Conservation (phyloP, 352 stramenopile species). For the Albugo laibachii region DNA sequence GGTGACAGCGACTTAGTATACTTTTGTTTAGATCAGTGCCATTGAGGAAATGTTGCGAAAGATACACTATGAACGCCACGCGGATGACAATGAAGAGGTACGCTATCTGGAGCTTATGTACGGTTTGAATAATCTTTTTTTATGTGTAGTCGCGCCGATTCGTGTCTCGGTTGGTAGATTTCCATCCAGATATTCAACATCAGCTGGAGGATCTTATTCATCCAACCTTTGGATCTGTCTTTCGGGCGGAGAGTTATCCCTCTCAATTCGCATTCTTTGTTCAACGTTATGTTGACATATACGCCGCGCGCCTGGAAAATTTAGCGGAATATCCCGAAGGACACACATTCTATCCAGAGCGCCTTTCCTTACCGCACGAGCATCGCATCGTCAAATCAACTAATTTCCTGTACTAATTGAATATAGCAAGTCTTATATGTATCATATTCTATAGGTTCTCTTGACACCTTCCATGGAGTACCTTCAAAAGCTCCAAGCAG, state of each 20-base stretch:
- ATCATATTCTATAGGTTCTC: too few species aligned
- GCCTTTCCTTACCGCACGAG: conserved; percentile 37
- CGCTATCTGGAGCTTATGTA: conserved; percentile 4
- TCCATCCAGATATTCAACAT: conserved; percentile 35
- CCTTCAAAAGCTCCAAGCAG: conserved; percentile 16
- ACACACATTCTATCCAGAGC: conserved; percentile 74
- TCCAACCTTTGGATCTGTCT: conserved; percentile 75
- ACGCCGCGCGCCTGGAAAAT: conserved; percentile 70
- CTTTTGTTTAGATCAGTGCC: conserved; percentile 18
- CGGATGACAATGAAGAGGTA: conserved; percentile 17
- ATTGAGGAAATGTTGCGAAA: conserved; percentile 44
- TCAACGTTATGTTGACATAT: conserved; percentile 77
- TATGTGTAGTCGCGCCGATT: conserved; percentile 33
- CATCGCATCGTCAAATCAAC: conserved; percentile 3
- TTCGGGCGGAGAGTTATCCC: conserved; percentile 60
- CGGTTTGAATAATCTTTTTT: conserved; percentile 12
- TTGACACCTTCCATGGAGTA: not conserved
- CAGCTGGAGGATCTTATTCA: conserved; percentile 71
- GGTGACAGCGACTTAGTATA: not conserved
- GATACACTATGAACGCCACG: conserved; percentile 32
- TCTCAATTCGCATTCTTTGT: conserved; percentile 77
- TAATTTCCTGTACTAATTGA: too few species aligned
- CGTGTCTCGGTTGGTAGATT: conserved; percentile 34
- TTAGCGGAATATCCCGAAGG: conserved; percentile 58
- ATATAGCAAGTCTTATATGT: too few species aligned